These are phyloP conservation scores for Lachancea thermotolerans DNA, from an alignment of 805 yeast species.

Conservation along the genomic window DNA sequence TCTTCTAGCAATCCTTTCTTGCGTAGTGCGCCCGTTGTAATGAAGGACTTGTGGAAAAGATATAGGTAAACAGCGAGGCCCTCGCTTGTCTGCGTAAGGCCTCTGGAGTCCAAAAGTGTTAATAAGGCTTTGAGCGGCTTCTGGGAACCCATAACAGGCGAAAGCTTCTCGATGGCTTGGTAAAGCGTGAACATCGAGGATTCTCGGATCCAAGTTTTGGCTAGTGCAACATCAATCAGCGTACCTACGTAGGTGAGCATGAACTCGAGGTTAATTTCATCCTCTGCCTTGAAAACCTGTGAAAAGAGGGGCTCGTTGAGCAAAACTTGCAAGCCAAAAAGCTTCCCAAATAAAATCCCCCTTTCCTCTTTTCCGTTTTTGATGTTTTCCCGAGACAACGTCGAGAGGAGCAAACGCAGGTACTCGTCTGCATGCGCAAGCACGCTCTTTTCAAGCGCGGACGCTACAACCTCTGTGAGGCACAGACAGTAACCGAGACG, in stretches of 20 bases:
- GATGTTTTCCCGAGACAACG: slow-evolving; percentile 35
- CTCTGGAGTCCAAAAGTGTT: slow-evolving; percentile 40
- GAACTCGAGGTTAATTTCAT: slow-evolving; percentile 22
- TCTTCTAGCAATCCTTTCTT: not conserved
- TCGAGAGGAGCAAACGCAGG: slow-evolving; percentile 16
- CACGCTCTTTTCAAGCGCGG: slow-evolving; percentile 27
- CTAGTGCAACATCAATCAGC: slow-evolving; percentile 49
- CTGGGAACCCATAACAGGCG: slow-evolving; percentile 17
- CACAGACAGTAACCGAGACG: slow-evolving; percentile 87
- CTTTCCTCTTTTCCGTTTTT: slow-evolving; percentile 79
- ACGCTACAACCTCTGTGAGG: slow-evolving; percentile 55
- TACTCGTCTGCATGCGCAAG: slow-evolving; percentile 16
- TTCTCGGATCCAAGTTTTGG: slow-evolving; percentile 83
- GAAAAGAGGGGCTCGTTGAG: slow-evolving; percentile 44
- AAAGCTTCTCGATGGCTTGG: slow-evolving; percentile 38
- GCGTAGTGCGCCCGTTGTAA: not conserved
- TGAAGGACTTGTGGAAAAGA: slow-evolving; percentile 11
- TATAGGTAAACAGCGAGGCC: slow-evolving; percentile 66
- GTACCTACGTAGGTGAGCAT: slow-evolving; percentile 38
- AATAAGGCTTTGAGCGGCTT: slow-evolving; percentile 31
- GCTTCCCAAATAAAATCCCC: slow-evolving; percentile 68
- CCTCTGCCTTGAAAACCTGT: slow-evolving; percentile 15
- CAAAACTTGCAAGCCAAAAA: slow-evolving; percentile 77
- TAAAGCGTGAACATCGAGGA: slow-evolving; percentile 66
- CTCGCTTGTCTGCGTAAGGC: slow-evolving; percentile 63